Conservation (phyloP, 129 eudicot species). For the Centaurea solstitialis region DNA sequence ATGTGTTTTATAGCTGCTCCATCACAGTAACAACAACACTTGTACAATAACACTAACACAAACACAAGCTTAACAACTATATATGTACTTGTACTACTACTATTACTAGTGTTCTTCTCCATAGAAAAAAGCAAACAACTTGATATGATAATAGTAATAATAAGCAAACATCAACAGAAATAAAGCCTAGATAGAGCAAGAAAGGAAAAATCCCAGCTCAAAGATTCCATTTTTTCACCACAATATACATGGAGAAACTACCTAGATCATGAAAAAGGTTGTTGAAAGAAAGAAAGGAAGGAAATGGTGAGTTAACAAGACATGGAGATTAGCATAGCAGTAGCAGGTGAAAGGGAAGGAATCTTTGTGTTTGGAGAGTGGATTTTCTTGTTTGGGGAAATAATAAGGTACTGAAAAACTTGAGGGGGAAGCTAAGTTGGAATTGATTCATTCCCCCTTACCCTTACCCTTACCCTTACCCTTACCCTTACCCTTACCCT, state of each 20-base stretch:
- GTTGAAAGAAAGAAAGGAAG: too few relatives aligned
- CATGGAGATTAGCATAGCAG: neutral
- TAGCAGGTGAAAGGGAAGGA: neutral
- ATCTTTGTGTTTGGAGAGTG: slow-evolving; percentile 2
- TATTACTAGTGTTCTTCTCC: slow-evolving; percentile 31
- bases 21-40: slow-evolving; percentile 30
- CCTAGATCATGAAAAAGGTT: neutral
- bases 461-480: too few relatives aligned
- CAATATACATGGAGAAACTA: neutral
- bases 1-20: slow-evolving; percentile 25
- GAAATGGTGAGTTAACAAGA: too few relatives aligned
- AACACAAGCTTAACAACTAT: neutral
- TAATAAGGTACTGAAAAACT: neutral
- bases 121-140: slow-evolving; percentile 7
- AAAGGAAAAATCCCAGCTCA: neutral
- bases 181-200: neutral
- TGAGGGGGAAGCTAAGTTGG: slow-evolving; percentile 10
- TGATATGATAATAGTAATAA: neutral
- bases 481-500: too few relatives aligned
- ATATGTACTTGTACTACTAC: too few relatives aligned
- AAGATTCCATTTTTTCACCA: neutral
- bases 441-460: slow-evolving; percentile 12
- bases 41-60: slow-evolving; percentile 17
- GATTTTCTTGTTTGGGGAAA: neutral
- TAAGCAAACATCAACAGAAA: neutral